phyloP scores from a whole-genome alignment of 2,329 filamentous ascomycete species.

The Phialocephala subalpina region DNA sequence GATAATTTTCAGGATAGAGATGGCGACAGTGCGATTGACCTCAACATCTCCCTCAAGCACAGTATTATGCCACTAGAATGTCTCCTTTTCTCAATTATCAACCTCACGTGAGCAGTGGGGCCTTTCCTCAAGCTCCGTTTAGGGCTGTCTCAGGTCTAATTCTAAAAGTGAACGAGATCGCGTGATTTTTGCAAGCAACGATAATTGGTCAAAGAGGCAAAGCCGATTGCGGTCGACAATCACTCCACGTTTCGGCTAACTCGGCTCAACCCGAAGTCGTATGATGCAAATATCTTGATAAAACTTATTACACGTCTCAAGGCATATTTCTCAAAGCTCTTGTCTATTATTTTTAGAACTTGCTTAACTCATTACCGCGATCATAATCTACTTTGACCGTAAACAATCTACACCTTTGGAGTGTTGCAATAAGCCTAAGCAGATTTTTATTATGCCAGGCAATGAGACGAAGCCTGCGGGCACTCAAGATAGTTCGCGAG shows the following conservation, averaged over 20 bases:
- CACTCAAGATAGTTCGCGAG: background rate
- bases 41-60: too few species aligned
- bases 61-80: too few species aligned
- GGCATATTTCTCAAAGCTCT: background rate
- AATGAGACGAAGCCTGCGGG: background rate
- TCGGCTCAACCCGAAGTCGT: background rate
- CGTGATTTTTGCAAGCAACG: background rate
- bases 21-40: too few species aligned
- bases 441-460: background rate
- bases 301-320: background rate
- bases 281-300: background rate
- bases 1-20: too few species aligned
- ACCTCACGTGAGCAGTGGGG: too few species aligned
- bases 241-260: background rate
- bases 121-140: too few species aligned
- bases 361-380: background rate
- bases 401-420: background rate
- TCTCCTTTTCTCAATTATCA: too few species aligned
- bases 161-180: background rate
- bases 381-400: background rate
- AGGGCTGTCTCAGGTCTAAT: too few species aligned
- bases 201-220: slow-evolving; percentile 9
- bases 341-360: background rate
- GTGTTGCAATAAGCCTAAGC: background rate
- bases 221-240: slow-evolving; percentile 5